Conservation (phyloP, 345 rosid species). For the Bruguiera parviflora region DNA sequence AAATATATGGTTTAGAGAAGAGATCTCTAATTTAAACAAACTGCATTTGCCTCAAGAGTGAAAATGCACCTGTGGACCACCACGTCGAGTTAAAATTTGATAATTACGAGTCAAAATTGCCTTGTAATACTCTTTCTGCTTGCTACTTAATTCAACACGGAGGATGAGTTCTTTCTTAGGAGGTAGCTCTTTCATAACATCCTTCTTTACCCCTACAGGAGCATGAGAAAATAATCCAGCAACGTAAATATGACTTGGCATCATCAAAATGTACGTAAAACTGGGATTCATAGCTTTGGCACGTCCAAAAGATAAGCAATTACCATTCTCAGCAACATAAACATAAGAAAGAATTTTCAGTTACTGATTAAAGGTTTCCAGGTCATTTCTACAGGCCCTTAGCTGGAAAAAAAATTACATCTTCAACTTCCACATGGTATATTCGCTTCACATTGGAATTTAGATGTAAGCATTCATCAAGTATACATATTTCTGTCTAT, state of each 20-base stretch:
- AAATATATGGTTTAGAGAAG: conserved; percentile 1
- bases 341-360: not conserved
- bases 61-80: conserved; percentile 83
- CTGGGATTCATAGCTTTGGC: not conserved
- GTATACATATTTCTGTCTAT: not conserved
- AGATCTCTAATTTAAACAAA: not conserved
- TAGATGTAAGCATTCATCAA: not conserved
- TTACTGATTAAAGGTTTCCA: too few species aligned
- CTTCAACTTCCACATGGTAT: not conserved
- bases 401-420: not conserved
- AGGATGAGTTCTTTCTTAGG: conserved; percentile 98
- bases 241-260: not conserved
- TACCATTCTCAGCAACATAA: not conserved
- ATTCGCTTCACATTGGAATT: not conserved
- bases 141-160: conserved; percentile 86
- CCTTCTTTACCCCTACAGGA: conserved; percentile 92
- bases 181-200: conserved; percentile 97
- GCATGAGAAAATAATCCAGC: conserved; percentile 24
- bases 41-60: conserved; percentile 15
- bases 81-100: conserved; percentile 80
- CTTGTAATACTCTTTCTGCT: conserved; percentile 97
- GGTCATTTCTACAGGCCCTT: not conserved
- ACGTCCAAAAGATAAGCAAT: not conserved
- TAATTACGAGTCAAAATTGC: conserved; percentile 96
- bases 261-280: not conserved